Percentiles rank a stretch among this genome's conserved stretches.
phyloP scores from a whole-genome alignment of 2,329 filamentous ascomycete species.

The Aspergillus versicolor region DNA sequence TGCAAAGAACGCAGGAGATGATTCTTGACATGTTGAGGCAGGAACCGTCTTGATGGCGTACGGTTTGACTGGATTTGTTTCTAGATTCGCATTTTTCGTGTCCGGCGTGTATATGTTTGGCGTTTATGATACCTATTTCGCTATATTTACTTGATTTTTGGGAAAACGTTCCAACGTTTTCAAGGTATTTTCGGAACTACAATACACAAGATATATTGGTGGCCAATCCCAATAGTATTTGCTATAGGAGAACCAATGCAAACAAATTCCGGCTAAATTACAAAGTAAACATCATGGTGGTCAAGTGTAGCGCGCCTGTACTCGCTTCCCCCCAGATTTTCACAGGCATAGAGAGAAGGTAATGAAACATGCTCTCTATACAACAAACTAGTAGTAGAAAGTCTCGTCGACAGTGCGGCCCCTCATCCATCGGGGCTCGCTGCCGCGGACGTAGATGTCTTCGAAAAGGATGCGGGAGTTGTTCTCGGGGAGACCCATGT shows the following conservation, averaged over 20 bases:
- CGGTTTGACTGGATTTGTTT: background rate
- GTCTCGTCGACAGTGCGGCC: constrained; percentile 90
- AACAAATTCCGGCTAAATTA: constrained; percentile 40
- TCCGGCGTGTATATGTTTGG: background rate
- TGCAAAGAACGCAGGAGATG: constrained; percentile 42
- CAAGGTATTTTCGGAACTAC: background rate
- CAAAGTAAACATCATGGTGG: constrained; percentile 33
- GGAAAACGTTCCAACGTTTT: background rate
- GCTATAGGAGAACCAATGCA: constrained; percentile 27
- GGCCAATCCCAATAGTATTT: constrained; percentile 20
- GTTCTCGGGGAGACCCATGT: constrained; percentile 76
- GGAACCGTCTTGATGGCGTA: constrained; percentile 25
- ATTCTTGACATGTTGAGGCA: constrained; percentile 42
- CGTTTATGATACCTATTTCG: constrained; percentile 12
- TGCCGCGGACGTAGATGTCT: constrained; percentile 90
- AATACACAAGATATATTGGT: background rate
- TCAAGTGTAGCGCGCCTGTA: constrained; percentile 5
- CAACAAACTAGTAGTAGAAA: constrained; percentile 64
- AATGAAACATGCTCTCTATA: constrained; percentile 1
- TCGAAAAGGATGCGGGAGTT: constrained; percentile 85
- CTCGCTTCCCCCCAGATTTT: constrained; percentile 3
- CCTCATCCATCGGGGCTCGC: constrained; percentile 83
- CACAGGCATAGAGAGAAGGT: background rate
- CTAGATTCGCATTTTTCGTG: constrained; percentile 8
- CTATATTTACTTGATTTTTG: background rate